phyloP scores from a whole-genome alignment of 1,284 basidiomycete species.

The Lentinus polychrous region DNA sequence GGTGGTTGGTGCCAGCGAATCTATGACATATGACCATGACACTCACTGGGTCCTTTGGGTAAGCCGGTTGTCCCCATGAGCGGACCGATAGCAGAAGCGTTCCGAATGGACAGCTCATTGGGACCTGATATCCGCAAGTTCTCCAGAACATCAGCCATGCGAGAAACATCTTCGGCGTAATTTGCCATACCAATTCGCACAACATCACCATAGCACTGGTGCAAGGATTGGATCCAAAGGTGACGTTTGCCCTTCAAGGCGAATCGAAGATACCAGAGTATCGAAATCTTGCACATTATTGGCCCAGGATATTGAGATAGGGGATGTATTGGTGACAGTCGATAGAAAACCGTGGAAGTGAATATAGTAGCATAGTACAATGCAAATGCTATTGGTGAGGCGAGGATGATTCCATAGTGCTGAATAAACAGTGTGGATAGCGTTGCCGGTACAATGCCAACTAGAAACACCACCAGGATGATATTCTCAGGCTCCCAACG shows the following conservation, averaged over 20 bases:
- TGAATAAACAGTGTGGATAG: constrained; percentile 5
- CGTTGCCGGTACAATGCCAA: neutral
- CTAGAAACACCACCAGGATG: neutral
- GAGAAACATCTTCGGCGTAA: neutral
- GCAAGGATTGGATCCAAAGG: constrained; percentile 17
- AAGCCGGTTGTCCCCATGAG: constrained; percentile 28
- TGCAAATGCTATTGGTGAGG: neutral
- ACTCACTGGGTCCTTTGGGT: constrained; percentile 32
- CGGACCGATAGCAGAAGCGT: constrained; percentile 22
- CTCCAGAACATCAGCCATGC: neutral
- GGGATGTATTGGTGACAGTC: constrained; percentile 26
- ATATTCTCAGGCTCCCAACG: constrained; percentile 8
- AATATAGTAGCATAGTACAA: neutral
- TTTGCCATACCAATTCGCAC: constrained; percentile 21
- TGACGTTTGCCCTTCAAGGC: constrained; percentile 17
- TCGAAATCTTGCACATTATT: constrained; percentile 17
- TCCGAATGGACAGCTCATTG: constrained; percentile 31
- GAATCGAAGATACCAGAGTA: constrained; percentile 18
- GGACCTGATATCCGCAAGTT: constrained; percentile 27
- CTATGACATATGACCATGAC: neutral
- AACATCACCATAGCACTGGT: constrained; percentile 22
- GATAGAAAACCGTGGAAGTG: constrained; percentile 4
- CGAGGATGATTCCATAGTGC: neutral
- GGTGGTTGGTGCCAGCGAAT: neutral
- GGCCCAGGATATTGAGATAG: constrained; percentile 25